Evolutionary conservation across 2,329 filamentous ascomycete genomes (phyloP), one percentile per base, ranked within the genome.

Genomic region (Nothopassalora personata): DNA sequence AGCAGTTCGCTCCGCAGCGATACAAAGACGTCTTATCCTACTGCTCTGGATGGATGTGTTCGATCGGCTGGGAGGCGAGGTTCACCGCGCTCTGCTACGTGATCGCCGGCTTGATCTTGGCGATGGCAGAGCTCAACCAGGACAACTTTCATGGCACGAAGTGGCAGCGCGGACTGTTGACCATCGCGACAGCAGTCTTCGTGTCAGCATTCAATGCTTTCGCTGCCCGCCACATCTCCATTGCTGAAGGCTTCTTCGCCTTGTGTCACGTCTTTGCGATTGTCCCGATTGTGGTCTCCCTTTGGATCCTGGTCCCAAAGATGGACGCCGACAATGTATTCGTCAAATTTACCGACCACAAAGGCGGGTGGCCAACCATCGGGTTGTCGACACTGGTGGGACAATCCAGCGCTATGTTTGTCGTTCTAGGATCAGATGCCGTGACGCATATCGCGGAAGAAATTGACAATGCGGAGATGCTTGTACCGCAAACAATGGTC

Each of bases 11-110:
- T n/a, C 77, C 77, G 15, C 67, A 61, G 11, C 66, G 64, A 5
- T 71, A 61, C 28, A 76, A 78, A 56, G 77, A 75, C 36, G 72
- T 74, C 33, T 68, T 81, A 0, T 79, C 77, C 54, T 81, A 79
- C 64, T 72, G 75, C 33, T 75, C 77, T 11, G 69, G 70, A 23
- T 71, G 69, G 65, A 59, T 72, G 2, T 68, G 66, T 13, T 68
- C 67, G 9, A 64, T 71, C 15, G 70, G 67, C 0, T 80, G 77
- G 78, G 77, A 80, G 59, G 74, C 73, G 53, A 74, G 76, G 18
- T 74, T 77, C 30, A 75, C 76, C 5, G 71, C 73, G 1, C 74
- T 76, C 53, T 74, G 73, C 6, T 78, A 75, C 67, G 69, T 79
- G n/a, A 71, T 76, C 2, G 77, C 74, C 4, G 75, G 73, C 9